Conservation (phyloP, 2,329 filamentous ascomycete species). For the Ophidiomyces ophidiicola region DNA sequence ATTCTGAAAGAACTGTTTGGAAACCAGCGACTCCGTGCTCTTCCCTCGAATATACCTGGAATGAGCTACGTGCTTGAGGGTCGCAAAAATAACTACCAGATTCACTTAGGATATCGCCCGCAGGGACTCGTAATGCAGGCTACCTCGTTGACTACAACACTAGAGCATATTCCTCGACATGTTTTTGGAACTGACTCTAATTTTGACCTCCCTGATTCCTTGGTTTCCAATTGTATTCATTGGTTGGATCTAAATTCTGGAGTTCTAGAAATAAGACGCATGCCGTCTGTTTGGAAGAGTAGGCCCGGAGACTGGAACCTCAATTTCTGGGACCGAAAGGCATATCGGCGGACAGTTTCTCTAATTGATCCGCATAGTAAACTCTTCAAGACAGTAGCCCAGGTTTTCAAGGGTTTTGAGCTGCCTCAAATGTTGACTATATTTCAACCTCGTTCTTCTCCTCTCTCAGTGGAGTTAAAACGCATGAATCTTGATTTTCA, state of each 20-base stretch:
- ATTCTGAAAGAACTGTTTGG: slow-evolving; percentile 46
- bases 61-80: slow-evolving; percentile 42
- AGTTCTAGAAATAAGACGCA: slow-evolving; percentile 42
- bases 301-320: slow-evolving; percentile 33
- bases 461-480: slow-evolving; percentile 39
- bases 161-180: slow-evolving; percentile 19
- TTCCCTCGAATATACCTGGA: slow-evolving; percentile 40
- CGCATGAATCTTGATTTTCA: slow-evolving; percentile 43
- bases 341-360: slow-evolving; percentile 18
- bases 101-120: slow-evolving; percentile 45
- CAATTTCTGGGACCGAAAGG: slow-evolving; percentile 21
- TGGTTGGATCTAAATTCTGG: slow-evolving; percentile 44
- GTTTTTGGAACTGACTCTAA: slow-evolving; percentile 2
- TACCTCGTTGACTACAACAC: slow-evolving; percentile 25
- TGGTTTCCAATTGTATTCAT: slow-evolving; percentile 45
- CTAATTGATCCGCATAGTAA: slow-evolving; percentile 32
- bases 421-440: slow-evolving; percentile 33
- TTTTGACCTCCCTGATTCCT: slow-evolving; percentile 39
- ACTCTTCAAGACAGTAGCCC: slow-evolving; percentile 23
- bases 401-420: slow-evolving; percentile 43
- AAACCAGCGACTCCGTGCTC: slow-evolving; percentile 39
- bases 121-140: slow-evolving; percentile 36
- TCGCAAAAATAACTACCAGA: slow-evolving; percentile 28
- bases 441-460: slow-evolving; percentile 30
- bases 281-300: slow-evolving; percentile 31